Conservation (phyloP, 2,329 filamentous ascomycete genomes). For the Tolypocladium inflatum region DNA sequence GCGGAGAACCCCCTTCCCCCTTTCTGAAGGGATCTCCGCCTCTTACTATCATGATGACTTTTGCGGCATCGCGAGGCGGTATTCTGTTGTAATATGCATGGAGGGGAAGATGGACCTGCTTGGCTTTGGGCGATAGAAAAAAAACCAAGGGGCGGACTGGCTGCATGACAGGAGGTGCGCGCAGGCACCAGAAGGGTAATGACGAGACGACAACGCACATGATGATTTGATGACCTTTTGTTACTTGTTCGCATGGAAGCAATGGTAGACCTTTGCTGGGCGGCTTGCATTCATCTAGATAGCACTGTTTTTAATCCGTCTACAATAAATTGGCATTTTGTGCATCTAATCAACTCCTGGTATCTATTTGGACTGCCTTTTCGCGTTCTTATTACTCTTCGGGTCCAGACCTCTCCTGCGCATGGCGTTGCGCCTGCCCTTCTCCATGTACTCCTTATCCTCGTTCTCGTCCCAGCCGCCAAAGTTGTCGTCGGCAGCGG, state of each 20-base stretch:
- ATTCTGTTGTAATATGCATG: neutral
- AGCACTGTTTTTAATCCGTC: neutral
- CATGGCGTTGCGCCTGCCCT: conserved; percentile 64
- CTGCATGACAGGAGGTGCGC: neutral
- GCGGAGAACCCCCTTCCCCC: neutral
- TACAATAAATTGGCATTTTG: neutral
- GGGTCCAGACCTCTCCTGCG: conserved; percentile 67
- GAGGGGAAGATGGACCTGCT: neutral
- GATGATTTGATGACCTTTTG: conserved; percentile 5
- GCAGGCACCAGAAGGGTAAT: neutral
- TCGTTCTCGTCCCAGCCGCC: conserved; percentile 67
- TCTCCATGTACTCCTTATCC: conserved; percentile 62
- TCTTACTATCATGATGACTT: neutral
- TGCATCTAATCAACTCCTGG: neutral
- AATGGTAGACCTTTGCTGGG: neutral
- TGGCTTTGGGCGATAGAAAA: neutral
- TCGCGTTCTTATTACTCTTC: conserved; percentile 36
- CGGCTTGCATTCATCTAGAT: neutral
- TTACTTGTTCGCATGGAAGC: conserved; percentile 2
- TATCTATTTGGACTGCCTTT: conserved; percentile 9
- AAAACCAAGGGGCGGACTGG: neutral
- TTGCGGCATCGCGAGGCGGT: neutral
- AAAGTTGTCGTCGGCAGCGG: conserved; percentile 44
- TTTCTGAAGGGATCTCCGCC: neutral
- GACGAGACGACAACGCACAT: conserved; percentile 3